Conservation (phyloP, 2,329 filamentous ascomycete genomes). For the Penicillium sp. region DNA sequence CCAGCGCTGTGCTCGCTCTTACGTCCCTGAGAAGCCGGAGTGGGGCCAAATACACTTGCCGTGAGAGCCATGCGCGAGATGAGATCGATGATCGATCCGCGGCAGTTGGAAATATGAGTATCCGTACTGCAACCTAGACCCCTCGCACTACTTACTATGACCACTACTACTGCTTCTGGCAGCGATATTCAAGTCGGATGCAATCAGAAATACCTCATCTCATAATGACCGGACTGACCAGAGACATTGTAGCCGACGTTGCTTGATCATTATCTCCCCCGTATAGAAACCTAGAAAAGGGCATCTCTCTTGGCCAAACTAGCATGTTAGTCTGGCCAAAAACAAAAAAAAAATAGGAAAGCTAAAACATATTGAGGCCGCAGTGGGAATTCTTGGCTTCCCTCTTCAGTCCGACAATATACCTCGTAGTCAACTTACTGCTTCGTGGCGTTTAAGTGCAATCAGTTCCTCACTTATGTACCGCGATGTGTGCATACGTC, state of each 20-base stretch:
- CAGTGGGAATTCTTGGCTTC: not conserved
- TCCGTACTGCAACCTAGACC: not conserved
- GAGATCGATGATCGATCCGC: conserved; percentile 8
- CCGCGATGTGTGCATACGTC: too few relatives aligned
- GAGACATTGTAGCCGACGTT: not conserved
- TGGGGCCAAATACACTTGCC: not conserved
- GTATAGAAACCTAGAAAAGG: not conserved
- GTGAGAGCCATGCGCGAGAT: not conserved
- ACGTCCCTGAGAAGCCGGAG: not conserved
- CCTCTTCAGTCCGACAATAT: not conserved
- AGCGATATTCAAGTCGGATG: not conserved
- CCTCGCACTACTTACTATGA: too few relatives aligned
- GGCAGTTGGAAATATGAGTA: not conserved
- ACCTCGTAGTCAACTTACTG: not conserved
- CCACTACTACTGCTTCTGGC: not conserved
- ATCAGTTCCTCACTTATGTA: too few relatives aligned
- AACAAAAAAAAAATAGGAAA: not conserved
- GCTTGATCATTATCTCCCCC: not conserved
- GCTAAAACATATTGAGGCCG: not conserved
- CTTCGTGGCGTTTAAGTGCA: too few relatives aligned
- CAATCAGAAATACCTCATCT: too few relatives aligned
- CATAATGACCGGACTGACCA: not conserved
- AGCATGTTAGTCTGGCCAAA: not conserved
- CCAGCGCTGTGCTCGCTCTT: not conserved
- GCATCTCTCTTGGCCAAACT: not conserved